Conservation (phyloP, 1,284 basidiomycete genomes). For the Melampsora medusae region DNA sequence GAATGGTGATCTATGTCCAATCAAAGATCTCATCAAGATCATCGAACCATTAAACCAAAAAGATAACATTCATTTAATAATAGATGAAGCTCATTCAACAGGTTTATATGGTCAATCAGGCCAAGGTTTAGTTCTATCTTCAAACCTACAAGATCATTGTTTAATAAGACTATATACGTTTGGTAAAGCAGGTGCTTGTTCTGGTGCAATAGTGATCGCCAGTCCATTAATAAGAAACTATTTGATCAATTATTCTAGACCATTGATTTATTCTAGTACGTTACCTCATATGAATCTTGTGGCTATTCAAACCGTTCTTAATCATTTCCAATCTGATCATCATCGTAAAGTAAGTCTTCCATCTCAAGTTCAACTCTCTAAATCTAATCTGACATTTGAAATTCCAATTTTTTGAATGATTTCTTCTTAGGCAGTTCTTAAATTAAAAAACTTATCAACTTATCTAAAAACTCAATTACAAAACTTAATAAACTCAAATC, state of each 20-base stretch:
- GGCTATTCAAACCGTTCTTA: neutral
- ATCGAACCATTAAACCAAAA: slow-evolving; percentile 36
- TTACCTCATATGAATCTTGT: slow-evolving; percentile 69
- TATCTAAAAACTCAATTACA: slow-evolving; percentile 8
- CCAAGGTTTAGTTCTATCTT: slow-evolving; percentile 12
- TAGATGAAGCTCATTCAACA: slow-evolving; percentile 50
- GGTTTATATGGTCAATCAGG: slow-evolving; percentile 50
- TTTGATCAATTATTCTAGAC: slow-evolving; percentile 86
- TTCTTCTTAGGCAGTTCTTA: no score
- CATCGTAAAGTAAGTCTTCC: slow-evolving; percentile 7
- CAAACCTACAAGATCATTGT: slow-evolving; percentile 44
- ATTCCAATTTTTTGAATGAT: no score
- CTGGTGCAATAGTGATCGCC: slow-evolving; percentile 72
- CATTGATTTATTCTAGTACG: slow-evolving; percentile 84
- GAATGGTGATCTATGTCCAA: slow-evolving; percentile 53
- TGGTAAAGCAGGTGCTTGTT: slow-evolving; percentile 49
- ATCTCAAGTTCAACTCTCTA: neutral
- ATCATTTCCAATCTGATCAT: slow-evolving; percentile 36
- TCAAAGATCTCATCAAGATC: slow-evolving; percentile 46
- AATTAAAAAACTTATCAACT: slow-evolving; percentile 11
- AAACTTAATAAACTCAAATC: neutral
- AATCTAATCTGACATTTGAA: no score
- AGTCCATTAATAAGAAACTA: slow-evolving; percentile 72
- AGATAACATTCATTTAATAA: slow-evolving; percentile 32
- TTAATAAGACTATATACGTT: slow-evolving; percentile 51